Conservation (phyloP, 78 protist genomes). For the Diacronema lutheri region DNA sequence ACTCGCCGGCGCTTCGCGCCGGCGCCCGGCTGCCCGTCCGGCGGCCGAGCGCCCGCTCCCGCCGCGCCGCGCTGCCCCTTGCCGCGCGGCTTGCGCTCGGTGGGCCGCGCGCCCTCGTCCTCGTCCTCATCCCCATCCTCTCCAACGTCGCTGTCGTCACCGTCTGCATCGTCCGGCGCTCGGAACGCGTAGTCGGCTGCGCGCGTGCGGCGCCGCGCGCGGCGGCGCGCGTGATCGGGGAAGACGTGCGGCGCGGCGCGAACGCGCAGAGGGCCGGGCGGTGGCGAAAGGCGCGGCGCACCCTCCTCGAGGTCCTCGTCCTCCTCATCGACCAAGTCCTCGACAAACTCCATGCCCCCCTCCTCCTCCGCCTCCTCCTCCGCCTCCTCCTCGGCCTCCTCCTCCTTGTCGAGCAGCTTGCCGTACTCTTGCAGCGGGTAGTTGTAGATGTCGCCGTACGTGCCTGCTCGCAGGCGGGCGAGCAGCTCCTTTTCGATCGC, state of each 20-base stretch:
- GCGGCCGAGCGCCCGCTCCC: not conserved
- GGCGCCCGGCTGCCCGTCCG: not conserved
- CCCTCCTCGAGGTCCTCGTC: not conserved
- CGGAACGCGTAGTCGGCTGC: not conserved
- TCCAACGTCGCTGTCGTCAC: not conserved
- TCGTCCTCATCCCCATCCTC: not conserved
- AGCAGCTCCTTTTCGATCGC: slow-evolving; percentile 83
- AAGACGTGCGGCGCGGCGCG: not conserved
- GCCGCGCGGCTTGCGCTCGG: not conserved
- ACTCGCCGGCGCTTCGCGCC: not conserved
- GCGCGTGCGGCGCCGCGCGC: not conserved
- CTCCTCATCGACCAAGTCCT: not conserved
- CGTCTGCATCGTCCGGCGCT: not conserved
- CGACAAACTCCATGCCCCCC: not conserved
- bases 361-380: slow-evolving; percentile 35
- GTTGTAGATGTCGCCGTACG: slow-evolving; percentile 83
- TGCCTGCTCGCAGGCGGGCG: slow-evolving; percentile 68
- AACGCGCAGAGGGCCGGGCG: not conserved
- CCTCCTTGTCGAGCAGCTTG: slow-evolving; percentile 27
- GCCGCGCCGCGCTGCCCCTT: not conserved
- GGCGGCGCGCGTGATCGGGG: not conserved
- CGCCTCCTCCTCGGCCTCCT: slow-evolving; percentile 26
- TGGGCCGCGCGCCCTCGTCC: not conserved
- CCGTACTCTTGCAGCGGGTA: slow-evolving; percentile 46
- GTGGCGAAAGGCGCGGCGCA: not conserved